These are phyloP conservation scores for Pseudocercospora cruenta DNA, from an alignment of 2,329 filamentous ascomycete genomes.

Conservation along the genomic window DNA sequence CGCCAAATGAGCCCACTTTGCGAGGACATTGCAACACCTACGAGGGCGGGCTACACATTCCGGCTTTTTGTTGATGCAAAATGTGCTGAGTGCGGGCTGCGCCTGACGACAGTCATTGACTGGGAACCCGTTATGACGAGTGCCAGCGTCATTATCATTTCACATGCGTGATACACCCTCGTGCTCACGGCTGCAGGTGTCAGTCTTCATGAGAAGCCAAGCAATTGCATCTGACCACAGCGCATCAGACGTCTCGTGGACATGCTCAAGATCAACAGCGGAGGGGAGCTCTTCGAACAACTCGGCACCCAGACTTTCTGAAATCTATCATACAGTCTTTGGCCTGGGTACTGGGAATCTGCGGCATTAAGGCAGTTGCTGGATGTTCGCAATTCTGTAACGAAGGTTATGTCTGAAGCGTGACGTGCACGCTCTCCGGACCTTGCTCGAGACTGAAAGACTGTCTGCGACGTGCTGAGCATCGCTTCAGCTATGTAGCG, in stretches of 20 bases:
- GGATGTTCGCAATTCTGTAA: too few species aligned
- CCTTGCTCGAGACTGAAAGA: too few species aligned
- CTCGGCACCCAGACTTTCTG: neutral
- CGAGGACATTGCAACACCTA: neutral
- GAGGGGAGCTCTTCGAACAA: neutral
- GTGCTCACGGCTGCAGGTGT: neutral
- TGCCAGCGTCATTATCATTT: neutral
- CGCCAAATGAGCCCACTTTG: constrained; percentile 63
- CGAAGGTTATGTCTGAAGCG: too few species aligned
- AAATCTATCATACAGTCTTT: too few species aligned
- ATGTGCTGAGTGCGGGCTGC: neutral
- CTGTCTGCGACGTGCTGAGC: too few species aligned
- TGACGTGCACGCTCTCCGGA: too few species aligned
- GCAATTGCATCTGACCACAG: neutral
- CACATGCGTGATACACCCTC: neutral
- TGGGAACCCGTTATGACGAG: neutral
- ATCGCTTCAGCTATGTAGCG: too few species aligned
- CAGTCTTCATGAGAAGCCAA: neutral
- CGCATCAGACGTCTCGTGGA: neutral
- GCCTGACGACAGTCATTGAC: neutral
- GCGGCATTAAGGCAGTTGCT: too few species aligned
- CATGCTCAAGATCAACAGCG: neutral
- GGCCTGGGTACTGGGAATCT: too few species aligned
- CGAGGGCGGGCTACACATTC: neutral
- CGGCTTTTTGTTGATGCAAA: neutral